Base-by-base conservation (phyloP, 1,139 yeast species). In the Sporopachydermia cereana region DNA sequence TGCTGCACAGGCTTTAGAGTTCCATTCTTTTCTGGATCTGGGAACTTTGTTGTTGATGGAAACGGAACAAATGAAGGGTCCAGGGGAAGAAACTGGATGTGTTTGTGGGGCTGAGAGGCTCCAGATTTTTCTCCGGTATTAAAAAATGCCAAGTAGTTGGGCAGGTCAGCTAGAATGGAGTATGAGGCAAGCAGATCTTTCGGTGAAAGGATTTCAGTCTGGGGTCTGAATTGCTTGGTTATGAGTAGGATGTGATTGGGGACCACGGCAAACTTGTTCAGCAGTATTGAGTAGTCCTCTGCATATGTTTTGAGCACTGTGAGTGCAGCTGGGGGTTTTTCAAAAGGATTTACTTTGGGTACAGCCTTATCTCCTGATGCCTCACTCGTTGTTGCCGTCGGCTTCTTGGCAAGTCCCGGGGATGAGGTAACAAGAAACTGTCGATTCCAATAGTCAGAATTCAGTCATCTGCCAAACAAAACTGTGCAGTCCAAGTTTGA, bases 41-140 rank as follows among this genome's bases (percentile, higher is more conserved):
- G 20, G 12, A 43, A 44, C 47, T 12, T 59, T 58, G 22, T 59
- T 2, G 57, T 54, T 45, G 79, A 84, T 36, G 88, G 84, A 59
- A 74, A 81, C 2, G 85, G 74, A 1, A 59, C 61, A 57, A 78
- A 80, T 30, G 69, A 63, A 9, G 63, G 60, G 2, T 96, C 94
- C 41, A 84, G 64, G 30, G 77, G 71, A 72, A 91, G 68, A 60
- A 89, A 79, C 62, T 91, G 98, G 49, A 89, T 63, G 63, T 91
- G 98, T 56, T 85, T 85, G 64, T 91, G 98, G 43, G 86, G 82
- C 55, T 88, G 93, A 0, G 96, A 85, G 5, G 96, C 95, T 1
- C 97, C 98, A 52, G 94, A 79, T 54, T 78, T 72, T 23, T 77
- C 77, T 3, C 97, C 97, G 58, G 88, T 79, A 60, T 91, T 91